Evolutionary conservation across 2,329 filamentous ascomycete genomes (phyloP), one percentile per base, ranked within the genome.

Genomic region (Xylariaceae sp.): DNA sequence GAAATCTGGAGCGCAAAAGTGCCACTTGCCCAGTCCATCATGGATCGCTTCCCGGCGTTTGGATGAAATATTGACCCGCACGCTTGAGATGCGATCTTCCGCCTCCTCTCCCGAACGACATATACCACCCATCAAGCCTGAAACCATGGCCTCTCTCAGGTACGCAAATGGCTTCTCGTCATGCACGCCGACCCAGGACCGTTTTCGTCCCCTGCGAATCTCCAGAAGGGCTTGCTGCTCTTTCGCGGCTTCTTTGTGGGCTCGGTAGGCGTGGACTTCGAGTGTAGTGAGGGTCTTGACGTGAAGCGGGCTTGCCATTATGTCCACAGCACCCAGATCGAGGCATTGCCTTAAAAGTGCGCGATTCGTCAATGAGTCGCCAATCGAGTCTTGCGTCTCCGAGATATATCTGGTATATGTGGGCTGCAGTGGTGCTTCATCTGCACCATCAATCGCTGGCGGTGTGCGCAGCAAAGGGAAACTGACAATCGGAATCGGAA

Each of bases 61-160:
- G 9, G 81, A 72, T 11, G 83, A 76, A 16, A 97, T 79, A 43
- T 82, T 78, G 56, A 96, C 79, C 60, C 89, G 77, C 62, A 87
- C 82, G 65, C 80, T 75, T 70, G 78, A 71, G 74, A 87, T 72
- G 73, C 80, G 70, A 73, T 86, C 73, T 73, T 90, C 73, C 71
- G 76, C 65, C 73, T 85, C 73, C 78, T 84, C 66, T 73, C 72
- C 73, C 39, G 79, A 82, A 57, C 87, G 88, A 70, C 92, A 96
- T 49, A 96, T 96, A 36, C 89, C 85, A 63, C 86, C 87, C 89
- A 96, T 94, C 51, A 97, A 78, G 51, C 86, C 86, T 1, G 90
- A 94, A 5, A 97, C 92, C 90, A 97, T 96, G 45, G 89, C 89
- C 73, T 97, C 92, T 54, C 92, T 81, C 49, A 97, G 74, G 71